These are phyloP conservation scores for Volvariella surrecta DNA, from an alignment of 1,284 basidiomycete genomes.

Conservation along the genomic window DNA sequence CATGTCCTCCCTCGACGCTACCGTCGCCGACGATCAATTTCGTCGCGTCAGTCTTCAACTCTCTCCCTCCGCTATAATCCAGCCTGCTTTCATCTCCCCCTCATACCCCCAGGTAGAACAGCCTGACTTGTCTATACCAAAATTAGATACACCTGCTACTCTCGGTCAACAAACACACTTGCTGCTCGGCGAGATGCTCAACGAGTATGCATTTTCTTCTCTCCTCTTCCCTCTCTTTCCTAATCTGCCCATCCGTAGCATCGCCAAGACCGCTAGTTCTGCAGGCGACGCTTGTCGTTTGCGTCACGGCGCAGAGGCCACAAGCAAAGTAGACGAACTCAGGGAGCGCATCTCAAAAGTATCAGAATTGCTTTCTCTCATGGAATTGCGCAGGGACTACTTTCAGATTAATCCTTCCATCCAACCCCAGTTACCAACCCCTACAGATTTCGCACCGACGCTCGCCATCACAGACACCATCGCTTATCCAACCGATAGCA, in stretches of 20 bases:
- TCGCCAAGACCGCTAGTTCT: constrained; percentile 31
- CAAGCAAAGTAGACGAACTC: constrained; percentile 28
- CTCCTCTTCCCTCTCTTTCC: constrained; percentile 2
- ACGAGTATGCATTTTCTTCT: constrained; percentile 11
- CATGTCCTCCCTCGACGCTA: constrained; percentile 37
- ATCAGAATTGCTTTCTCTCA: constrained; percentile 27
- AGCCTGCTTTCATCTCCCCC: constrained; percentile 12
- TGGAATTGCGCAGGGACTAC: constrained; percentile 16
- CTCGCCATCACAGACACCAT: constrained; percentile 7
- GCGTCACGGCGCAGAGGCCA: constrained; percentile 23
- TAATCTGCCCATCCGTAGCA: constrained; percentile 18
- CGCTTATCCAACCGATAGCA: constrained; percentile 14
- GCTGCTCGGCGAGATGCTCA: constrained; percentile 19
- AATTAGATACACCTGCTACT: neutral
- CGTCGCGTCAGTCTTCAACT: constrained; percentile 28
- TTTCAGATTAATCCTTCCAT: neutral
- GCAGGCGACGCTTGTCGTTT: constrained; percentile 28
- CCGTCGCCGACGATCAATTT: constrained; percentile 21
- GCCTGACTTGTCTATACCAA: neutral
- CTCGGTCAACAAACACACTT: constrained; percentile 16
- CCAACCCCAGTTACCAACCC: constrained; percentile 5
- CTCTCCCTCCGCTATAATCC: constrained; percentile 7
- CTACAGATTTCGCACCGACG: constrained; percentile 8
- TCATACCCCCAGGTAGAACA: constrained; percentile 12
- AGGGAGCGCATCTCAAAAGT: constrained; percentile 29